Evolutionary conservation across 768 basidiomycete genomes (phyloP), one percentile per base, ranked within the genome.

Genomic region (Kwoniella dendrophila): DNA sequence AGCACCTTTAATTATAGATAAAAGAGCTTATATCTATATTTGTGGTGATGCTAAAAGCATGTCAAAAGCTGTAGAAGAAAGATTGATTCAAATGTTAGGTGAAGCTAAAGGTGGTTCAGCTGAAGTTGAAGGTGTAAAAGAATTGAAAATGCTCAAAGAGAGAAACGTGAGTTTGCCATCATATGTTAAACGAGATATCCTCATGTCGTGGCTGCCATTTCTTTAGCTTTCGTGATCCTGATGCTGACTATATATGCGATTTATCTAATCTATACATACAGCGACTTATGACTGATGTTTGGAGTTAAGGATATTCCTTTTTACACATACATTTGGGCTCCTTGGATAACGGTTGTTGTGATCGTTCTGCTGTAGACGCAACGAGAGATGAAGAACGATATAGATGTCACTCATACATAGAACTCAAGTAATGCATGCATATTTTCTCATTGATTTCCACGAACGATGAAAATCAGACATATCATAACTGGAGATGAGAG

Each of bases 31-130:
- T 79, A 85, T 96, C 2, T 97, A 97, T 80, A 90, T 97, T 65
- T 97, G 94, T 71, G 94, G 94, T 73, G 94, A 97, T 72, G 94
- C 93, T 56, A 95, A 91, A 84, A 85, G 84, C 79, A 99, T 99
- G 96, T 88, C 88, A 79, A 93, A 92, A 79, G 86, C 88, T 43
- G 96, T 99, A 22, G 96, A 99, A 80, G 92, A 95, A 68, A 85
- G 87, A 45, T 82, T 99, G 41, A 87, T 87, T 59, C 59, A 68
- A 45, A 79, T 82, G 66, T 84, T 99, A 20, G 96, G 89, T 11
- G 90, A 94, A 78, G 92, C 92, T 4, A 97, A 96, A 83, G 92
- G 92, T 38, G 96, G 94, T 22, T 86, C 84, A 20, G 87, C 85
- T 1, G 89, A 89, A 70, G 88, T 90, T 4, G 93, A 96, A 79